phyloP scores from a whole-genome alignment of 345 rosid species.

The Brassica nigra region DNA sequence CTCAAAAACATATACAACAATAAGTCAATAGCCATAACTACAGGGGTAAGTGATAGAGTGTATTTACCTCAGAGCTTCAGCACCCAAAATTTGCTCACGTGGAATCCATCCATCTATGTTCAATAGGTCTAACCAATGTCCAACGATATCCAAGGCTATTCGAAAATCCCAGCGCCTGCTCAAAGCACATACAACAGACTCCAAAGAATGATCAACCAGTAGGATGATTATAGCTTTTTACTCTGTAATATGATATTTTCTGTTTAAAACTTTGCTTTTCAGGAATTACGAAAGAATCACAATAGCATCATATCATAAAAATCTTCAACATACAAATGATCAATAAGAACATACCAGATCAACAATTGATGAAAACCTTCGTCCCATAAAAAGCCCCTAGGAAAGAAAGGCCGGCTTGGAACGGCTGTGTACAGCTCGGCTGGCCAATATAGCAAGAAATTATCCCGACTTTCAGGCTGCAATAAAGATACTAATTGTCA shows the following conservation, averaged over 20 bases:
- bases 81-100: constrained; percentile 92
- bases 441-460: constrained; percentile 86
- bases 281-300: not conserved
- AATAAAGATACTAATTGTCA: constrained; percentile 43
- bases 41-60: no score
- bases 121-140: constrained; percentile 97
- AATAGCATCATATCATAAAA: constrained; percentile 13
- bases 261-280: no score
- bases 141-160: constrained; percentile 87
- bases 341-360: constrained; percentile 67
- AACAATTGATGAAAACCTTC: constrained; percentile 98
- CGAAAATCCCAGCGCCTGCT: constrained; percentile 92
- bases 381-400: constrained; percentile 97
- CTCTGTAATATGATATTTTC: constrained; percentile 9
- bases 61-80: constrained; percentile 87
- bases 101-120: constrained; percentile 99
- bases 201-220: constrained; percentile 20
- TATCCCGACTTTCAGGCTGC: constrained; percentile 59
- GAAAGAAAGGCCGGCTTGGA: constrained; percentile 96
- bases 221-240: constrained; percentile 12
- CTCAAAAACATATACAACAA: not conserved
- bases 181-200: constrained; percentile 30
- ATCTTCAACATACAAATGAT: constrained; percentile 3
- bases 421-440: constrained; percentile 98
- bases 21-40: no score